A percentile compares a stretch with the other conserved stretches of the same genome.
Evolutionary conservation across 352 stramenopile genomes (phyloP).

Genomic region (Blastocystis sp.): DNA sequence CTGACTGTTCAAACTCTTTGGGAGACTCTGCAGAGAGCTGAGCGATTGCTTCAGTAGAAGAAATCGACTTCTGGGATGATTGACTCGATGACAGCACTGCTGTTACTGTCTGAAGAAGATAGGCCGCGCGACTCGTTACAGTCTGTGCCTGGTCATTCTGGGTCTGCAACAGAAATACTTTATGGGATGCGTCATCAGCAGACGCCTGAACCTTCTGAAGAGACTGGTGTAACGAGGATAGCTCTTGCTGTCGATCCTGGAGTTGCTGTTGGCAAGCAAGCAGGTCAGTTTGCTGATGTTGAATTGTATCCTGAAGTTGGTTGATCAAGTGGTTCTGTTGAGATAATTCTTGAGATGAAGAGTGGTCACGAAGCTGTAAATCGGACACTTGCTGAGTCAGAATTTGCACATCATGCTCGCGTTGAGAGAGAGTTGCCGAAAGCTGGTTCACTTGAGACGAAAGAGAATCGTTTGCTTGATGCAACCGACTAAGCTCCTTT

Average conservation of each 20-base stretch:
- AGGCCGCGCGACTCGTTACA: not conserved
- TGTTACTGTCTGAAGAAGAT: not conserved
- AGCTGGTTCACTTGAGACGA: not conserved
- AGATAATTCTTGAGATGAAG: not conserved
- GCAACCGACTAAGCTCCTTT: not conserved
- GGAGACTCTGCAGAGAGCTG: not conserved
- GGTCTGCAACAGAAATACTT: not conserved
- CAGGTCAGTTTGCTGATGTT: not conserved
- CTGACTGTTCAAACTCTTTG: not conserved
- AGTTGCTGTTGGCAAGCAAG: not conserved
- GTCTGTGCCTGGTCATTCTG: not conserved
- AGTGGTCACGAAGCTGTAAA: not conserved
- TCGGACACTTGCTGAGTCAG: not conserved
- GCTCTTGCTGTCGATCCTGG: not conserved
- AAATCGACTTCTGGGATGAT: not conserved
- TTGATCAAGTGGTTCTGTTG: not conserved
- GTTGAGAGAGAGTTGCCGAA: not conserved
- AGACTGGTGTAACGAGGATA: not conserved
- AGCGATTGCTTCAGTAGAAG: not conserved
- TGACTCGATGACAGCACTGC: not conserved
- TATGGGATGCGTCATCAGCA: not conserved
- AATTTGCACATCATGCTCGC: not conserved
- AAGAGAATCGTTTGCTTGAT: not conserved
- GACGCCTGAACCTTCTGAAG: not conserved
- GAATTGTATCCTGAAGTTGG: not conserved